A percentile compares a stretch with the other conserved stretches of the same genome.
phyloP scores from a whole-genome alignment of 2,329 filamentous ascomycete species.

The Cordyceps cateniannulata region DNA sequence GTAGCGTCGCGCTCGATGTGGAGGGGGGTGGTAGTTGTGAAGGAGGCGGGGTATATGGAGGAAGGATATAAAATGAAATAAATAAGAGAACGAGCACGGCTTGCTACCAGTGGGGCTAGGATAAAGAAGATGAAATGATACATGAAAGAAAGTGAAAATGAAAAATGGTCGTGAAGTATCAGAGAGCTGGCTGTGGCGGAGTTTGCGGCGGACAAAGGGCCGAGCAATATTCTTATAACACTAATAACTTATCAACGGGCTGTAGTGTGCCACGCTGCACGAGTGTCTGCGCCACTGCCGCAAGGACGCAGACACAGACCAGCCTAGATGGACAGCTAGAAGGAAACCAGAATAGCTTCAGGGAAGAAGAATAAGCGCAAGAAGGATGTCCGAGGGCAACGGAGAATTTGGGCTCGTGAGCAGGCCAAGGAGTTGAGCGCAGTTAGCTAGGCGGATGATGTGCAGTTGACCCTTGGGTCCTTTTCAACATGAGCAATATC shows the following conservation, averaged over 20 bases:
- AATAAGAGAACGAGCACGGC: background rate
- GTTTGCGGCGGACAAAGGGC: background rate
- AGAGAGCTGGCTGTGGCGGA: background rate
- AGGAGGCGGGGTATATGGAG: background rate
- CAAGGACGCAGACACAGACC: too few relatives aligned
- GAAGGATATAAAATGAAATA: background rate
- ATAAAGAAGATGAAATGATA: background rate
- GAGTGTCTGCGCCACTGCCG: background rate
- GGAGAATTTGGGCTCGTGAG: too few relatives aligned
- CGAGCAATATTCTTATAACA: background rate
- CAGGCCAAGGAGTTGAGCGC: too few relatives aligned
- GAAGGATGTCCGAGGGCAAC: too few relatives aligned
- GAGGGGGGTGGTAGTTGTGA: background rate
- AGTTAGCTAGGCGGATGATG: background rate
- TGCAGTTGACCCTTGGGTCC: too few relatives aligned
- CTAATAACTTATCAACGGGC: background rate
- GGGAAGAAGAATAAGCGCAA: too few relatives aligned
- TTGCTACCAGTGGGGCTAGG: background rate
- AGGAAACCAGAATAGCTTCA: too few relatives aligned
- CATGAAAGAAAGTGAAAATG: background rate
- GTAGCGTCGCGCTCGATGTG: slow-evolving; percentile 2
- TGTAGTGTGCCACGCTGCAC: background rate
- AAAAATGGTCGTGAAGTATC: background rate
- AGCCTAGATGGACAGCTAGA: too few relatives aligned
- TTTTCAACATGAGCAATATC: background rate